phyloP scores from a whole-genome alignment of 768 basidiomycete genomes.

The Leucocoprinus leucothites region DNA sequence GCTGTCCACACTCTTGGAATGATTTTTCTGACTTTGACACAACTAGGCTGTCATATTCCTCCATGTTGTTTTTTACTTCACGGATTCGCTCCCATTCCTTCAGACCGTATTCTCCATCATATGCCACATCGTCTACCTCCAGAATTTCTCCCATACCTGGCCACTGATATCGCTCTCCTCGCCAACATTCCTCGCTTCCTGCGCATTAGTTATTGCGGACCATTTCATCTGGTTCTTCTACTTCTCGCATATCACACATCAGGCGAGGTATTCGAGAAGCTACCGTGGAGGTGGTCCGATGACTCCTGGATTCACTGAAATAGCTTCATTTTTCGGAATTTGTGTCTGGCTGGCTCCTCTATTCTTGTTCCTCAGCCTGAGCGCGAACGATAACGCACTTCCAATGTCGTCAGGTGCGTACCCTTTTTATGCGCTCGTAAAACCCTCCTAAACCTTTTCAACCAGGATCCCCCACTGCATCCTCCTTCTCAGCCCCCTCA shows the following conservation, averaged over 20 bases:
- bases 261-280: slow-evolving; percentile 51
- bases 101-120: slow-evolving; percentile 75
- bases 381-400: slow-evolving; percentile 95
- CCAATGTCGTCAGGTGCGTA: slow-evolving; percentile 61
- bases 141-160: slow-evolving; percentile 90
- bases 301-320: slow-evolving; percentile 60
- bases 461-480: slow-evolving; percentile 39
- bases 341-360: slow-evolving; percentile 90
- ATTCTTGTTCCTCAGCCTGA: slow-evolving; percentile 92
- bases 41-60: slow-evolving; percentile 74
- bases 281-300: slow-evolving; percentile 39
- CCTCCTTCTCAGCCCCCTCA: slow-evolving; percentile 23
- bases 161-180: slow-evolving; percentile 92
- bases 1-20: not conserved
- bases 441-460: not conserved
- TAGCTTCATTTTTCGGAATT: slow-evolving; percentile 79
- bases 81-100: slow-evolving; percentile 76
- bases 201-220: slow-evolving; percentile 78
- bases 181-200: slow-evolving; percentile 79
- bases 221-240: slow-evolving; percentile 98
- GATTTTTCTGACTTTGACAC: slow-evolving; percentile 1
- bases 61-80: slow-evolving; percentile 73
- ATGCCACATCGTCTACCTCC: slow-evolving; percentile 87
- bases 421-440: not conserved
- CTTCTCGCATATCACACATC: slow-evolving; percentile 72